Base-by-base conservation (phyloP, 2,329 filamentous ascomycete genomes). In the Sporothrix mexicana region DNA sequence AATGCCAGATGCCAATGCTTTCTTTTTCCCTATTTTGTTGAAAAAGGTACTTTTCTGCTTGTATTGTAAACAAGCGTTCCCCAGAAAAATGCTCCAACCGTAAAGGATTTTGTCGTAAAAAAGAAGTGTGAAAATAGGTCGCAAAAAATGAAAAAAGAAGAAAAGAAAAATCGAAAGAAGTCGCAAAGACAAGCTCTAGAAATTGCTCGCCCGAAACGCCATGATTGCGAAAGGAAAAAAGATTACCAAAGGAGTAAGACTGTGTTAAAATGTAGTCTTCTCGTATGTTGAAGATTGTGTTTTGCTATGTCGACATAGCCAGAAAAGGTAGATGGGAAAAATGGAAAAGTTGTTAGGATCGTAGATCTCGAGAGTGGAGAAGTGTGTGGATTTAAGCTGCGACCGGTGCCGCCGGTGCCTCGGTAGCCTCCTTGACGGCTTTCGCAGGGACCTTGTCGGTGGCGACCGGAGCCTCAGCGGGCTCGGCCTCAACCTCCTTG, bases 401-500 rank as follows among this genome's bases (percentile, higher is more conserved):
- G 8, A 68, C 45, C 5, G 72, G 43, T 3, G 69, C 61, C 2
- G 51, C 23, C 13, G 59, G 53, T 3, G 62, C 36, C 45, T 68
- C 62, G 20, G 57, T 10, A 13, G 53, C 69, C 5, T 30, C 64
- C n/a, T 57, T 71, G 25, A 62, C 62, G 3, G 71, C 36, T 72
- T 74, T 61, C 15, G n/a, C 36, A 15, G 59, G 7, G 6, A 45
- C 41, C 12, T 78, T 77, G 15, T 70, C 74, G 47, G 72, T 71
- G 30, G 72, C 72, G 20, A 71, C 20, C 68, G 69, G 36, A 4
- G 73, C 74, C 30, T 69, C 61, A 1, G 70, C 76, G 8, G 80
- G 73, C 69, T 79, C 78, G 36, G 79, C 77, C 68, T 81, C 78
- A 49, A 80, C 77, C 70, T 80, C 77, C 72, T 76, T 80, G 75